A percentile compares a stretch with the other conserved stretches of the same genome.
Evolutionary conservation across 2,329 filamentous ascomycete species (phyloP).

Genomic region (Phaeoacremonium minimum): DNA sequence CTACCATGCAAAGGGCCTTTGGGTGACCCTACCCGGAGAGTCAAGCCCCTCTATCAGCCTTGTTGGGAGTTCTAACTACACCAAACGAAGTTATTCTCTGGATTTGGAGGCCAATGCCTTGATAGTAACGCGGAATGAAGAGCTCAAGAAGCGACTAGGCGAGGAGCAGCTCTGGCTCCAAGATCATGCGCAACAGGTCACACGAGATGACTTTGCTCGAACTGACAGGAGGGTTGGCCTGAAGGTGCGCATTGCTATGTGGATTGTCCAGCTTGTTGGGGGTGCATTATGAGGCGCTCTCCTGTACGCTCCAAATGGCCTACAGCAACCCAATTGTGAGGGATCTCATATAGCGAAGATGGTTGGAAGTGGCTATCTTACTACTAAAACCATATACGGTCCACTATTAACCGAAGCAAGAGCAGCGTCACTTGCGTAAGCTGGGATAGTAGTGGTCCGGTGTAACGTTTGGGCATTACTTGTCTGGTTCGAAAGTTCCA

Average conservation of each 20-base stretch:
- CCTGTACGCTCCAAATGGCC: no score
- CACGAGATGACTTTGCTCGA: slow-evolving; percentile 72
- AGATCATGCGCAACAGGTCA: slow-evolving; percentile 65
- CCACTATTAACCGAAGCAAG: no score
- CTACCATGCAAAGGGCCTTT: slow-evolving; percentile 95
- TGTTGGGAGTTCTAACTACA: slow-evolving; percentile 93
- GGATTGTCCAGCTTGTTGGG: slow-evolving; percentile 81
- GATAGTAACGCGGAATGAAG: slow-evolving; percentile 74
- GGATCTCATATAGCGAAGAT: no score
- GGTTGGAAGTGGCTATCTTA: no score
- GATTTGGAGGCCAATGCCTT: slow-evolving; percentile 88
- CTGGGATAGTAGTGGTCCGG: no score
- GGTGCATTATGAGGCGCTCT: slow-evolving; percentile 70
- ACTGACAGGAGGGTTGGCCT: slow-evolving; percentile 80
- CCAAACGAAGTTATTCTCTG: slow-evolving; percentile 84
- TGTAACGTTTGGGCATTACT: no score
- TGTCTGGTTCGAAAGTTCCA: no score
- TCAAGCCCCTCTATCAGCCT: slow-evolving; percentile 71
- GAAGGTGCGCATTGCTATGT: slow-evolving; percentile 86
- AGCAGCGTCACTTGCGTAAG: no score
- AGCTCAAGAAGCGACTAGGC: slow-evolving; percentile 66
- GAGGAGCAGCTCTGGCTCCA: slow-evolving; percentile 79
- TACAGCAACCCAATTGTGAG: no score
- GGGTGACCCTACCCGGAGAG: slow-evolving; percentile 71
- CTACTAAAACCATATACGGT: no score